A percentile compares a stretch with the other conserved stretches of the same genome.
These are phyloP conservation scores for Chloranthus sessilifolius DNA, from an alignment of 164 flowering plant genomes.

Conservation along the genomic window DNA sequence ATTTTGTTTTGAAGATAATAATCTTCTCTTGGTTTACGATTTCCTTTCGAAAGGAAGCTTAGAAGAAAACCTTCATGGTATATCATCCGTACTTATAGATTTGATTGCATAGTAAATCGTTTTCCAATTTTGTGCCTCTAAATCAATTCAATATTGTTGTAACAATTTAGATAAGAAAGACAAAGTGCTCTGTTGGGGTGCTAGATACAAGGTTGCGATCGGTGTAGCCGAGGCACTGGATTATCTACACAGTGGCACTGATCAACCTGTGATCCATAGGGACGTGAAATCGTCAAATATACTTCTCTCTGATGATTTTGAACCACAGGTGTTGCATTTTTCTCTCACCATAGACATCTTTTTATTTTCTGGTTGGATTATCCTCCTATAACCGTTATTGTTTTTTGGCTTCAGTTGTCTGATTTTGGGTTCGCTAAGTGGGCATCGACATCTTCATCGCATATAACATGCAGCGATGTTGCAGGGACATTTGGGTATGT, in stretches of 20 bases:
- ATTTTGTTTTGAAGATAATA: constrained; percentile 67
- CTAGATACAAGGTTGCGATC: constrained; percentile 79
- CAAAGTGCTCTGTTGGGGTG: constrained; percentile 63
- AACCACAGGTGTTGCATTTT: constrained; percentile 58
- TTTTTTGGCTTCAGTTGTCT: constrained; percentile 55
- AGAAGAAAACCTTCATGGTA: constrained; percentile 94
- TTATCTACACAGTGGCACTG: constrained; percentile 55
- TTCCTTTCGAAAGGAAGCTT: constrained; percentile 81
- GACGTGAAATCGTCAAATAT: constrained; percentile 97
- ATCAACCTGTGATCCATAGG: constrained; percentile 78
- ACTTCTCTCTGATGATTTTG: constrained; percentile 79
- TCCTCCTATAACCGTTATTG: background rate
- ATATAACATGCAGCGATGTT: constrained; percentile 74
- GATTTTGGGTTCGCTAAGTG: constrained; percentile 95
- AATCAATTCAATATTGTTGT: too few species aligned
- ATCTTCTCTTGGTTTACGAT: constrained; percentile 78
- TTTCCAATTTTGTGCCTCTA: too few species aligned
- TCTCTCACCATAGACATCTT: too few species aligned
- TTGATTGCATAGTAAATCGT: too few species aligned
- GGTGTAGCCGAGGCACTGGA: constrained; percentile 91
- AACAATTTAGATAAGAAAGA: constrained; percentile 31
- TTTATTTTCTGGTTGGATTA: background rate
- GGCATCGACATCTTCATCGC: constrained; percentile 62
- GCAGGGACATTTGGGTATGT: constrained; percentile 96
- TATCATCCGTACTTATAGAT: background rate